Conservation (phyloP, 345 rosid genomes). For the thale cress (Arabidopsis thaliana) region TAIR10.1 NC_003070.9:16270001-16270500, state of each 20-base stretch:
- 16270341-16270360: background rate
- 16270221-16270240: constrained; percentile 18
- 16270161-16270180: background rate
- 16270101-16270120: background rate
- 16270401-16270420: no score
- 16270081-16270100: background rate
- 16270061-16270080: constrained; percentile 10
- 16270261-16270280: background rate
- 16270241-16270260: constrained; percentile 2
- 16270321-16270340: background rate
- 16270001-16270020: constrained; percentile 9
- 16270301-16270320: constrained; percentile 6
- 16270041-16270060: background rate
- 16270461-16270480: no score
- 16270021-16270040: background rate
- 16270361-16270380: no score
- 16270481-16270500: no score
- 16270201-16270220: background rate
- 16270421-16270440: no score
- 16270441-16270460: no score
- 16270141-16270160: background rate
- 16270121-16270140: background rate
- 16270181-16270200: background rate
- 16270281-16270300: background rate
- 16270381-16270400: no score